Base-by-base conservation (phyloP, 306 rosid genomes). In the Abrus pulchellus region DNA sequence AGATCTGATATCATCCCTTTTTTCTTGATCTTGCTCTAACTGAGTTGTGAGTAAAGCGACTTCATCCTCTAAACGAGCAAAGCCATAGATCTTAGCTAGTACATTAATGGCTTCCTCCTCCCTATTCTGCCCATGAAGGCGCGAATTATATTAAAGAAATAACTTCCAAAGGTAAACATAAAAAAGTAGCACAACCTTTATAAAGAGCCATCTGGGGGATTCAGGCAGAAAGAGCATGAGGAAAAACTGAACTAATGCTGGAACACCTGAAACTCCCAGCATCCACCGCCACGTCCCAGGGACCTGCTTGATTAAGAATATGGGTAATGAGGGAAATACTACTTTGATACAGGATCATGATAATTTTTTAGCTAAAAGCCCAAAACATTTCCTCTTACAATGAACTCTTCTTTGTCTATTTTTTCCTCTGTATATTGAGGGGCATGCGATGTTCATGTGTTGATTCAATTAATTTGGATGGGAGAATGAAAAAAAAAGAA, bases 281-380 rank as follows among this genome's bases (percentile, higher is more conserved):
- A 94, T 92, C 98, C 98, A 94, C 70, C 98, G 84, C 98, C 98
- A 94, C 9, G 98, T 94, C 79, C 98, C 98, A 1, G 98, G 97
- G 75, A 92, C 97, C 97, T 94, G 80, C 63, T 61, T 36, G 66
- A 85, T 68, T 43, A 71, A 67, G 32, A 68, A 63, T 38, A 43
- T n/a, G 67, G 61, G 41, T 40, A 14, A 36, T 66, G 60, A 72
- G 20, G 62, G 60, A 75, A 66, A 67, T 66, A 73, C 63, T 48
- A 38, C 20, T 55, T 34, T 33, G 71, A 72, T 65, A 72, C 10
- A 4, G 40, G 47, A 59, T 59, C 28, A 63, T 7, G 47, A 38
- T 45, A 34, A 20, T 20, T 77, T 56, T 68, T 40, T 8, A 41
- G 68, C 40, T 41, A 33, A 48, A 11, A 3, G 6, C 5, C 20